Evolutionary conservation across 225 moss, liverwort and hornwort genomes (phyloP).

Genomic region (Pleurozium schreberi): DNA sequence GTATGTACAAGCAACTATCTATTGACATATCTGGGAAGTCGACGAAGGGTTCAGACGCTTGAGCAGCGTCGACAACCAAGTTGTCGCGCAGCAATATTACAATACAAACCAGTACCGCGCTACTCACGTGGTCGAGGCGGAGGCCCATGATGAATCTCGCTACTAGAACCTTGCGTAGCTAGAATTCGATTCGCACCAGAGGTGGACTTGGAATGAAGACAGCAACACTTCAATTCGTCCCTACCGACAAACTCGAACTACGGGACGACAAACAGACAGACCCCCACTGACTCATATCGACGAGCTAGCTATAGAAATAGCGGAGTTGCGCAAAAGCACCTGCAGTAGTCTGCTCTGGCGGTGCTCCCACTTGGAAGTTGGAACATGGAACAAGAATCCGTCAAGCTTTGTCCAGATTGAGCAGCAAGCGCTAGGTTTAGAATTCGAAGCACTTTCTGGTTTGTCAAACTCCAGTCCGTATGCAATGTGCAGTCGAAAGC

Average conservation of each 20-base stretch:
- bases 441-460: neutral
- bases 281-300: too few species aligned
- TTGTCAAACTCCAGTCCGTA: neutral
- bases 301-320: neutral
- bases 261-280: neutral
- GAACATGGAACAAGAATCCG: neutral
- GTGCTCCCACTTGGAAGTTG: neutral
- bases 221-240: neutral
- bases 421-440: neutral
- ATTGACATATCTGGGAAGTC: neutral
- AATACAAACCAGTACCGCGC: neutral
- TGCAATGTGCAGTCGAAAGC: neutral
- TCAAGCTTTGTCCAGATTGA: neutral
- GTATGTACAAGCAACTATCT: fast-evolving
- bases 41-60: neutral
- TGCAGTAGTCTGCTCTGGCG: neutral
- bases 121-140: neutral
- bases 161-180: neutral
- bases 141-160: neutral
- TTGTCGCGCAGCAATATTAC: neutral
- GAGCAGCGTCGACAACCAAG: neutral
- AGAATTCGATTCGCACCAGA: neutral
- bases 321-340: neutral
- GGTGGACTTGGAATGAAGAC: neutral
- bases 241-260: neutral